Conservation (phyloP, 1,139 yeast genomes). For the Casaregolazyma suthepensis region DNA sequence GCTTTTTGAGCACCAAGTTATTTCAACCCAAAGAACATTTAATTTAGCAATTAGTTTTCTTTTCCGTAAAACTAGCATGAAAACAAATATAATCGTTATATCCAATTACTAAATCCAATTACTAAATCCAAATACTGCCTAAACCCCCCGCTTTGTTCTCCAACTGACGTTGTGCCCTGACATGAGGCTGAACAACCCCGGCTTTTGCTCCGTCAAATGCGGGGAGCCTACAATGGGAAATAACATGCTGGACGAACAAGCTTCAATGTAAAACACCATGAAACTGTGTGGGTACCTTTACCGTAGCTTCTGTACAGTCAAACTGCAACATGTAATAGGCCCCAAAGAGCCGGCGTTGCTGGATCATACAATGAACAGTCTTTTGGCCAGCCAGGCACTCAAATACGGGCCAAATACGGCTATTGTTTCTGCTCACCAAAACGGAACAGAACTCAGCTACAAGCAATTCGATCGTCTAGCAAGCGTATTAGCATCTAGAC, state of each 20-base stretch:
- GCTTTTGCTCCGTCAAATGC: not conserved
- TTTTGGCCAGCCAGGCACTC: slow-evolving; percentile 18
- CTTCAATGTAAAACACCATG: not conserved
- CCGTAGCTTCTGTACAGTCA: not conserved
- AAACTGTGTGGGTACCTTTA: not conserved
- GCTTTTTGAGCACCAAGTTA: too few species aligned
- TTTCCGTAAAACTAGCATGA: too few species aligned
- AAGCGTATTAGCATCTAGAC: slow-evolving; percentile 22
- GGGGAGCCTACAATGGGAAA: not conserved
- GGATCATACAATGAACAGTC: slow-evolving; percentile 20
- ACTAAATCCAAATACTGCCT: not conserved
- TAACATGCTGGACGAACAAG: not conserved
- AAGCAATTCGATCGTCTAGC: slow-evolving; percentile 22
- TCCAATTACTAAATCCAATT: too few species aligned
- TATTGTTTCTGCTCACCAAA: slow-evolving; percentile 27
- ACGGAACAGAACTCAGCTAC: slow-evolving; percentile 19
- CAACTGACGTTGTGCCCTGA: not conserved
- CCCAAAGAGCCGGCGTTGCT: slow-evolving; percentile 21
- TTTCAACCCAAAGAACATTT: too few species aligned
- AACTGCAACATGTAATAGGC: slow-evolving; percentile 15
- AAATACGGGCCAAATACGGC: slow-evolving; percentile 22
- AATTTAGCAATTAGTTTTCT: too few species aligned
- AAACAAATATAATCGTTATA: too few species aligned
- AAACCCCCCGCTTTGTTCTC: not conserved
- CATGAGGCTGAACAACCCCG: not conserved